Base-by-base conservation (phyloP, 345 rosid species). In the Eucalyptus regnans region DNA sequence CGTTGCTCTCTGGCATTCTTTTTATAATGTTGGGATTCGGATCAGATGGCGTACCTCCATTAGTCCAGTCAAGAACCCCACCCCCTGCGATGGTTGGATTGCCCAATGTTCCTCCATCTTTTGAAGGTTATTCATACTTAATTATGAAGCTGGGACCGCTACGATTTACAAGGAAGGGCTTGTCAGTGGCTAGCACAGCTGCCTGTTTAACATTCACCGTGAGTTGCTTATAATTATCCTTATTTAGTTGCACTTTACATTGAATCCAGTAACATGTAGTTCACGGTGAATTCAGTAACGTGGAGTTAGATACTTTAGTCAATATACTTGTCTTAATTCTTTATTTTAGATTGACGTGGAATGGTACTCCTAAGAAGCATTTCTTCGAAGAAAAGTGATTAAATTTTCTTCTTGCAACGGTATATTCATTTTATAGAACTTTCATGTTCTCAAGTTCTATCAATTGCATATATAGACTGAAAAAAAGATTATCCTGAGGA, bases 141-240 rank as follows among this genome's bases (percentile, higher is more conserved):
- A 93, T 97, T 52, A 90, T 95, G 89, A 96, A 96, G 92, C 91
- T 97, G 16, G 99, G 99, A 11, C 99, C 99, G 5, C 92, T 96
- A 62, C 96, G 92, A 86, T 96, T 97, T 90, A 96, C 99, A 29
- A 94, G 98, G 94, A 96, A 97, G 95, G 98, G 98, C 81, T 92
- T 96, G 89, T 95, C 99, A 80, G 98, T 96, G 89, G 99, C 98
- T 86, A 97, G 99, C 94, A 97, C 99, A 51, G 96, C 99, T 79
- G 96, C 99, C 29, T 96, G 98, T 93, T 93, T 97, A 94, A 95
- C 98, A 88, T 97, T 97, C 89, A 96, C 91, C 10, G 99, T 96
- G 90, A 94, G 97, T 91, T 89, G 23, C 43, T 41, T 89, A 52
- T 58, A 76, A 89, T 88, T 89, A 33, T 86, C 66, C 90, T 9